Conservation (phyloP, 2,329 filamentous ascomycete genomes). For the Penicillium nordicum region DNA sequence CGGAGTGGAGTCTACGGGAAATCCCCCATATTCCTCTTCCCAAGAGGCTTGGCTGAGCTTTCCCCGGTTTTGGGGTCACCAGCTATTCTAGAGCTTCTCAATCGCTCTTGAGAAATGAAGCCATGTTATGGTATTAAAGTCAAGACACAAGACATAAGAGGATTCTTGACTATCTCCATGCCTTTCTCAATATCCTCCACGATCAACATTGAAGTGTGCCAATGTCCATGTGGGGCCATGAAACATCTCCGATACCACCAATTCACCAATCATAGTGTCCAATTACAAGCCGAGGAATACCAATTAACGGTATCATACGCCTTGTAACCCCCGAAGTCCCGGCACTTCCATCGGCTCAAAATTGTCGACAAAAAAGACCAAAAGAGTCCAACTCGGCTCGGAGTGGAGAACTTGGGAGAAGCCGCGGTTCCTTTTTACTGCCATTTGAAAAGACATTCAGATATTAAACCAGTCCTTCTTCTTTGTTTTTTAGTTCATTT, state of each 20-base stretch:
- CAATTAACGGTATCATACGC: slow-evolving; percentile 30
- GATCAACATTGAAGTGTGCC: neutral
- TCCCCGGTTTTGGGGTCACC: slow-evolving; percentile 1
- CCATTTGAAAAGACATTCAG: neutral
- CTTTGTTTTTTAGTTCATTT: neutral
- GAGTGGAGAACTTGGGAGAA: neutral
- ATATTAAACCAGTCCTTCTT: slow-evolving; percentile 9
- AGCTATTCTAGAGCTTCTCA: neutral
- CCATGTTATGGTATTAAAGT: no score
- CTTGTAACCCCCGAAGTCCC: slow-evolving; percentile 7
- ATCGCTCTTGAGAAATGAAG: neutral
- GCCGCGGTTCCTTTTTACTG: slow-evolving; percentile 24
- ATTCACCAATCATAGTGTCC: neutral
- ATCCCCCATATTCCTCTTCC: slow-evolving; percentile 1
- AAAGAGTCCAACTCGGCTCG: neutral
- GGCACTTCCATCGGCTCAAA: slow-evolving; percentile 29
- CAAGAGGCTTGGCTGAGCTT: neutral
- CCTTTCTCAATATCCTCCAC: neutral
- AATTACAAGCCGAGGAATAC: slow-evolving; percentile 19
- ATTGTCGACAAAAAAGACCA: neutral
- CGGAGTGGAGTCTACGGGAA: slow-evolving; percentile 7
- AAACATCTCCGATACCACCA: neutral
- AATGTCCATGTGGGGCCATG: neutral
- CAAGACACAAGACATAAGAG: no score
- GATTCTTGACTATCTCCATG: neutral